phyloP scores from a whole-genome alignment of 306 rosid genomes.

The Biancaea sappan region DNA sequence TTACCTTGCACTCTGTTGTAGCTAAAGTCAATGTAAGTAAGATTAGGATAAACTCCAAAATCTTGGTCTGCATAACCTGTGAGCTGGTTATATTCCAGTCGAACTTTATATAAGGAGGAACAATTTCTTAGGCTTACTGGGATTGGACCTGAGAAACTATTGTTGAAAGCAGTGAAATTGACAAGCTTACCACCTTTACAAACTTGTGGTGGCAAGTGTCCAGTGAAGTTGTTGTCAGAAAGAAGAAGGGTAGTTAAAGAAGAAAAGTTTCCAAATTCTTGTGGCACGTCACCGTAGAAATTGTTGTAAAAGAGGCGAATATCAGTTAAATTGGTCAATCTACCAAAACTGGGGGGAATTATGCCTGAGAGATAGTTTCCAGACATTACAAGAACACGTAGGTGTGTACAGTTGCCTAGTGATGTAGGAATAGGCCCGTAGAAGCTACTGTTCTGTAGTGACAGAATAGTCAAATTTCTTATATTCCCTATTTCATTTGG shows the following conservation, averaged over 20 bases:
- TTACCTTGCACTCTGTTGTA: background rate
- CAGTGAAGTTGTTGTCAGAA: too few relatives aligned
- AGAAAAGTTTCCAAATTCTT: too few relatives aligned
- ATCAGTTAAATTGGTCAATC: slow-evolving; percentile 24
- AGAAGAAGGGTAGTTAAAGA: too few relatives aligned
- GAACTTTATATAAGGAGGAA: background rate
- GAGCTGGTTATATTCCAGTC: background rate
- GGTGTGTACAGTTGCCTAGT: slow-evolving; percentile 36
- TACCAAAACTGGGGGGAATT: slow-evolving; percentile 33
- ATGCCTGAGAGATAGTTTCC: slow-evolving; percentile 38
- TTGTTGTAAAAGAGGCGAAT: slow-evolving; percentile 24
- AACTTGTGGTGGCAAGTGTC: too few relatives aligned
- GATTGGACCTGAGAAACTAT: slow-evolving; percentile 41
- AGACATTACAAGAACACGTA: slow-evolving; percentile 21
- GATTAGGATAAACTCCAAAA: background rate
- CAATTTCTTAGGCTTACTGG: slow-evolving; percentile 26
- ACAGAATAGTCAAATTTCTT: slow-evolving; percentile 1
- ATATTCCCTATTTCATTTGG: too few relatives aligned
- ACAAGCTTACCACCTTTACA: too few relatives aligned
- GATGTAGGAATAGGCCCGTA: slow-evolving; percentile 41
- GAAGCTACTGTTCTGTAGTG: slow-evolving; percentile 6
- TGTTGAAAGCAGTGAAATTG: slow-evolving; percentile 34
- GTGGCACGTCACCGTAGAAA: slow-evolving; percentile 33
- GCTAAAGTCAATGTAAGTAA: background rate
- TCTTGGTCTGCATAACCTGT: background rate